A percentile compares a stretch with the other conserved stretches of the same genome.
These are phyloP conservation scores for Phytophthora chlamydospora DNA, from an alignment of 352 stramenopile species.

Conservation along the genomic window DNA sequence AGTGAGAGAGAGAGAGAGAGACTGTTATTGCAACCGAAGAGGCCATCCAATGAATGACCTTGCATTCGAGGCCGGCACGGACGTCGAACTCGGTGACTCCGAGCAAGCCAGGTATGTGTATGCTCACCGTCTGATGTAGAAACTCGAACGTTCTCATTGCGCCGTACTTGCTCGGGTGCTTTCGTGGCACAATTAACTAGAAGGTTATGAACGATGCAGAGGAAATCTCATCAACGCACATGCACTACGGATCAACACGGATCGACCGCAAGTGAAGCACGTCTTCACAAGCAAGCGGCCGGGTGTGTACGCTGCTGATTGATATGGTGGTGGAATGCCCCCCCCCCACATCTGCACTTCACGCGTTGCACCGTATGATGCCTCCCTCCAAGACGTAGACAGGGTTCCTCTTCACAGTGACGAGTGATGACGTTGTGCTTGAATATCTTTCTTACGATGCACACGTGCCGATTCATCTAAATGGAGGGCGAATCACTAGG, in stretches of 20 bases:
- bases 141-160: too few relatives aligned
- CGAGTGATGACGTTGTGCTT: slow-evolving; percentile 11
- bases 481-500: slow-evolving; percentile 61
- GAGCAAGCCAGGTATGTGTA: too few relatives aligned
- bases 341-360: slow-evolving; percentile 53
- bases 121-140: too few relatives aligned
- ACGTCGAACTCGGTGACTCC: too few relatives aligned
- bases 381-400: slow-evolving; percentile 34
- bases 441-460: slow-evolving; percentile 61
- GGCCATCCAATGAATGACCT: too few relatives aligned
- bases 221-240: slow-evolving; percentile 66
- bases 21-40: too few relatives aligned
- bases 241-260: slow-evolving; percentile 55
- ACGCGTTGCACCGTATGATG: slow-evolving; percentile 44
- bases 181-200: slow-evolving; percentile 37
- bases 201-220: slow-evolving; percentile 18
- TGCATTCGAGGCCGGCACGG: too few relatives aligned
- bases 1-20: too few relatives aligned
- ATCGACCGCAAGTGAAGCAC: slow-evolving; percentile 43
- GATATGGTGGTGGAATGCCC: slow-evolving; percentile 72
- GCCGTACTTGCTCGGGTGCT: slow-evolving; percentile 77
- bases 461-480: slow-evolving; percentile 42
- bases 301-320: slow-evolving; percentile 59
- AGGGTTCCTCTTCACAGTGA: slow-evolving; percentile 62
- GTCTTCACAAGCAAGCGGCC: slow-evolving; percentile 70